These are phyloP conservation scores for Trichomonas vaginalis DNA, from an alignment of 208 protist species.

Conservation along the genomic window DNA sequence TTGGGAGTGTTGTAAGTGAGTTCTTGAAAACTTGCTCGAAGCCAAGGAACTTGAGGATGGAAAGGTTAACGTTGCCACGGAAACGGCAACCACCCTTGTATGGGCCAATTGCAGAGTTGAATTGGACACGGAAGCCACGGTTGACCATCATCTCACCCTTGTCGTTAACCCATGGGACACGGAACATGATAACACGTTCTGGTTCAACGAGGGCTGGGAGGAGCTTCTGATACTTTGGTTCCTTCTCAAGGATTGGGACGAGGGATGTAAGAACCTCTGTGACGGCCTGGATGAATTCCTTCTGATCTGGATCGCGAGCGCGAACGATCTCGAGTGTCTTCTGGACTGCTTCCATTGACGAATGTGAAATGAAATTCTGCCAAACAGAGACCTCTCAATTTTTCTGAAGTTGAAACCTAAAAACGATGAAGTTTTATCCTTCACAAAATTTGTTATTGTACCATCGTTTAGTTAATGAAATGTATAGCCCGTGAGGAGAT, in stretches of 20 bases:
- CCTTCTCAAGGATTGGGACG: too few species aligned
- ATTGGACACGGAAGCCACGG: conserved; percentile 68
- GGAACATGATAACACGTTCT: conserved; percentile 54
- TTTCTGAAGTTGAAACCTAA: too few species aligned
- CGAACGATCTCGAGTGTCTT: not conserved
- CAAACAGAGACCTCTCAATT: too few species aligned
- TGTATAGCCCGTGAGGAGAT: too few species aligned
- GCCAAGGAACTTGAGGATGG: conserved; percentile 62
- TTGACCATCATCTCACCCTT: conserved; percentile 59
- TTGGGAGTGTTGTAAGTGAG: conserved; percentile 64
- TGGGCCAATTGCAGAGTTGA: conserved; percentile 66
- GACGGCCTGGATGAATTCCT: too few species aligned
- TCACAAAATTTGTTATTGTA: too few species aligned
- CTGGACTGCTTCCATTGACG: not conserved
- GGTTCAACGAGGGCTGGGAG: conserved; percentile 68
- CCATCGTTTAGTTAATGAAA: too few species aligned
- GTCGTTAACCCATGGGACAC: conserved; percentile 67
- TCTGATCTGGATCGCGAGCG: not conserved
- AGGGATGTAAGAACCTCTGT: too few species aligned
- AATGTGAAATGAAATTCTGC: too few species aligned
- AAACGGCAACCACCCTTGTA: conserved; percentile 68
- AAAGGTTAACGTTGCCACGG: too few species aligned
- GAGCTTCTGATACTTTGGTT: conserved; percentile 55
- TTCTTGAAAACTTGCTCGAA: conserved; percentile 84
- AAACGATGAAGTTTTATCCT: too few species aligned